These are phyloP conservation scores for Colletotrichum siamense DNA, from an alignment of 2,329 filamentous ascomycete genomes.

Conservation along the genomic window DNA sequence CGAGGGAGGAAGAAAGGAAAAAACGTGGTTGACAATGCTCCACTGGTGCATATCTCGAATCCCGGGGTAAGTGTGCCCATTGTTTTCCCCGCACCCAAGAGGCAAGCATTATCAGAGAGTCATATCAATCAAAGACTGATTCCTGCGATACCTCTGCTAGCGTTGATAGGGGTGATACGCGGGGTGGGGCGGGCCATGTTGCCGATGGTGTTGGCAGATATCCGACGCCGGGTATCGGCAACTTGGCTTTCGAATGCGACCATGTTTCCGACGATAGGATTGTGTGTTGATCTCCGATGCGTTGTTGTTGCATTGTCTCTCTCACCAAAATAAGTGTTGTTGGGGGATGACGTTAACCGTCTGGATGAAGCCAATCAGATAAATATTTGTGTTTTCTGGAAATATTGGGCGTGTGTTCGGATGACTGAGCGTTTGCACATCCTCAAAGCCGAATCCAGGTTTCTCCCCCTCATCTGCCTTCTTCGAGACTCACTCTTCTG, in stretches of 20 bases:
- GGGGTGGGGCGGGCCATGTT: conserved; percentile 6
- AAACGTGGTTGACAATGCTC: not conserved
- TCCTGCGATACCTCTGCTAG: not conserved
- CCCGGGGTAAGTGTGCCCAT: not conserved
- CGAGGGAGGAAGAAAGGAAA: not conserved
- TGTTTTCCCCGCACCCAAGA: conserved; percentile 5
- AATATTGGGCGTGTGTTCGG: too few species aligned
- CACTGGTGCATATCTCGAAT: not conserved
- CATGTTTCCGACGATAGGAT: not conserved
- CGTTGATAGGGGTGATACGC: conserved; percentile 9
- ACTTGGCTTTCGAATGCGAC: not conserved
- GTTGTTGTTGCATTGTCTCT: not conserved
- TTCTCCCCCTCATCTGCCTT: not conserved
- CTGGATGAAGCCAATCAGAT: not conserved
- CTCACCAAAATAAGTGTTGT: not conserved
- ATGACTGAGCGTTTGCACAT: not conserved
- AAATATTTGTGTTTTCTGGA: not conserved
- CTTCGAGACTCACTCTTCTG: not conserved
- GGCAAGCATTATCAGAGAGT: not conserved
- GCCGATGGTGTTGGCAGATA: conserved; percentile 11
- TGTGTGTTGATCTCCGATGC: not conserved
- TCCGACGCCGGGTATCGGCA: conserved; percentile 13
- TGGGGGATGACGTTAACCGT: not conserved
- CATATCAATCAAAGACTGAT: not conserved
- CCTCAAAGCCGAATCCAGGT: not conserved